phyloP scores from a whole-genome alignment of 1,284 basidiomycete species.

The Limonomyces culmigenus region DNA sequence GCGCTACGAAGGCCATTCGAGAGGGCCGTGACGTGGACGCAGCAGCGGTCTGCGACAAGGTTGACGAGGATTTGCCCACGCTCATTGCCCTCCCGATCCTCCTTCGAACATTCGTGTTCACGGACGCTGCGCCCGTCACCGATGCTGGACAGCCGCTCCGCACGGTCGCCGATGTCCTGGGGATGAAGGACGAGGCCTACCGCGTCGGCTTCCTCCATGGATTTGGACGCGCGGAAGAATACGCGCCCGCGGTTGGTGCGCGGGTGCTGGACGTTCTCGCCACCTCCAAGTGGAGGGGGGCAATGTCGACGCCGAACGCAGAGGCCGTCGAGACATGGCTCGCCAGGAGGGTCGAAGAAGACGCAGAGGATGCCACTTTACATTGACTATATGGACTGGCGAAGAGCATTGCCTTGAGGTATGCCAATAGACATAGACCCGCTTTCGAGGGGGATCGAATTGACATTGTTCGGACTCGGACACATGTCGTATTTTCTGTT shows the following conservation, averaged over 20 bases:
- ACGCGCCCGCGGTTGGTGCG: slow-evolving; percentile 36
- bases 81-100: slow-evolving; percentile 54
- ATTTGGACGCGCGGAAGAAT: slow-evolving; percentile 63
- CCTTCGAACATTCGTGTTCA: slow-evolving; percentile 22
- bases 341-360: slow-evolving; percentile 30
- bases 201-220: slow-evolving; percentile 48
- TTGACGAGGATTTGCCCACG: slow-evolving; percentile 48
- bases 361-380: slow-evolving; percentile 16
- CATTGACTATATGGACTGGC: slow-evolving; percentile 11
- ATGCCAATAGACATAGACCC: too few species aligned
- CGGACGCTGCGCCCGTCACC: slow-evolving; percentile 8
- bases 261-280: slow-evolving; percentile 33
- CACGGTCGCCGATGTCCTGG: slow-evolving; percentile 34
- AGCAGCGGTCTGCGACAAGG: slow-evolving; percentile 18
- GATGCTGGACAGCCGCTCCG: slow-evolving; percentile 14
- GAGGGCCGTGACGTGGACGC: slow-evolving; percentile 20
- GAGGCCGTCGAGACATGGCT: slow-evolving; percentile 18
- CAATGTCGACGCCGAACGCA: slow-evolving; percentile 1
- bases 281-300: too few species aligned
- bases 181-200: slow-evolving; percentile 43
- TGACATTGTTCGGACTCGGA: too few species aligned
- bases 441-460: too few species aligned
- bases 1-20: slow-evolving; percentile 11
- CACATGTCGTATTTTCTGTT: too few species aligned
- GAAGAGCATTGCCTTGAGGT: too few species aligned